phyloP scores from a whole-genome alignment of 495 filamentous ascomycete species.

The Neurospora sp. region DNA sequence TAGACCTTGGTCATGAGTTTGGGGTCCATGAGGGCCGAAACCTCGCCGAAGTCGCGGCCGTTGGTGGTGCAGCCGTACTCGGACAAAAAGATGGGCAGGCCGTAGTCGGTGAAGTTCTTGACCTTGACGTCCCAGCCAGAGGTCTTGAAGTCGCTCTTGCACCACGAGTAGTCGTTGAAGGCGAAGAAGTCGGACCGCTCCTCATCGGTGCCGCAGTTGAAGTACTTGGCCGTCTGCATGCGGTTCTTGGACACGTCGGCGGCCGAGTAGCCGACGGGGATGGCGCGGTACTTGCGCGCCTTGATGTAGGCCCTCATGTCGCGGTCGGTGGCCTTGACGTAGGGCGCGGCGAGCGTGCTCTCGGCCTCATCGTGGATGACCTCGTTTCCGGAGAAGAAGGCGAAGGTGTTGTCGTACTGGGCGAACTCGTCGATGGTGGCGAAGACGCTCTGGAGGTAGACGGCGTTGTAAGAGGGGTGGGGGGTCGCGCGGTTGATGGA shows the following conservation, averaged over 20 bases:
- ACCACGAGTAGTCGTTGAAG: conserved; percentile 99
- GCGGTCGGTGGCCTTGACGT: conserved; percentile 89
- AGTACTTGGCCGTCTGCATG: conserved; percentile 81
- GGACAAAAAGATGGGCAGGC: conserved; percentile 89
- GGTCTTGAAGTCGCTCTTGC: conserved; percentile 66
- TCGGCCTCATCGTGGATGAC: conserved; percentile 75
- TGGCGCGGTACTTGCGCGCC: conserved; percentile 57
- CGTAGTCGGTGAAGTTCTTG: conserved; percentile 78
- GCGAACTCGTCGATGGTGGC: conserved; percentile 86
- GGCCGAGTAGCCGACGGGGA: conserved; percentile 93
- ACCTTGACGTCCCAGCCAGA: conserved; percentile 93
- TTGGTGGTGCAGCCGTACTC: conserved; percentile 87
- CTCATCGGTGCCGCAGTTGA: conserved; percentile 89
- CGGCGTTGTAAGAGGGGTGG: conserved; percentile 73
- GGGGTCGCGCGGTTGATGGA: conserved; percentile 41
- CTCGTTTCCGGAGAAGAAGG: conserved; percentile 97
- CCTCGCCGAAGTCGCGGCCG: conserved; percentile 71
- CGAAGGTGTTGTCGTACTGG: conserved; percentile 82
- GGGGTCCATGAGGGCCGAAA: conserved; percentile 64
- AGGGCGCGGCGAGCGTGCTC: conserved; percentile 70
- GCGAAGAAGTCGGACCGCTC: conserved; percentile 92
- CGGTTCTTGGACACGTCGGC: conserved; percentile 80
- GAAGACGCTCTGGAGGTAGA: conserved; percentile 89
- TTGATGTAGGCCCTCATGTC: conserved; percentile 86
- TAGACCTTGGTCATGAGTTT: conserved; percentile 80